Base-by-base conservation (phyloP, 345 rosid species). In the Corchorus capsularis region DNA sequence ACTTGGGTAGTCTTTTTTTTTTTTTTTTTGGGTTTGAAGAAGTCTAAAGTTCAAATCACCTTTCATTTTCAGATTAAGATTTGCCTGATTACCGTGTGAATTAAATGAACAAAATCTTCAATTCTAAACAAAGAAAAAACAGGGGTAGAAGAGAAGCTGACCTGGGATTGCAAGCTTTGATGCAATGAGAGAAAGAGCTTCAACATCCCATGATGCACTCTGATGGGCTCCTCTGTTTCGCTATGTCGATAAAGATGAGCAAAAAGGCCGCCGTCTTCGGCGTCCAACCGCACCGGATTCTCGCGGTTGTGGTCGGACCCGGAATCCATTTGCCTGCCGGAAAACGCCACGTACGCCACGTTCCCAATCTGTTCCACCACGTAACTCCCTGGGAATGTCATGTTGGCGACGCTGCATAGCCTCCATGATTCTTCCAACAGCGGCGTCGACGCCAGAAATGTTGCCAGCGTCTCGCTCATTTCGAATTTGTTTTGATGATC, bases 401-500 rank as follows among this genome's bases (percentile, higher is more conserved):
- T 64, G 65, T 77, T 83, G 64, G 91, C 86, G 0, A 52, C 52
- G 65, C 71, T 57, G 89, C 97, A 92, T 1, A 83, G 70, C 27
- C 75, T 69, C 98, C 97, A 95, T 13, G 98, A 80, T 19, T 85
- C 83, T 20, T 81, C 57, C 7, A 89, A 75, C 64, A 95, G 9
- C 0, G 89, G 86, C 13, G 92, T 93, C 7, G 98, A 86, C 14
- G 87, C 85, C 61, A 95, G 19, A 75, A 87, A 83, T 32, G 45
- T 79, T 9, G 97, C 97, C 71, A 85, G 83, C 80, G 89, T 77
- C 90, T 93, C 99, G 79, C 96, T 90, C 64, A 87, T 87, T 84
- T 93, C 99, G 74, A 92, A 90, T 74, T 92, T 82, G 80, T 67
- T 63, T 52, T 27, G 27, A 27, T 27, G 27, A 27, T 27, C 27